These are phyloP conservation scores for Schizopora paradoxa DNA, from an alignment of 1,284 basidiomycete genomes.

Conservation along the genomic window DNA sequence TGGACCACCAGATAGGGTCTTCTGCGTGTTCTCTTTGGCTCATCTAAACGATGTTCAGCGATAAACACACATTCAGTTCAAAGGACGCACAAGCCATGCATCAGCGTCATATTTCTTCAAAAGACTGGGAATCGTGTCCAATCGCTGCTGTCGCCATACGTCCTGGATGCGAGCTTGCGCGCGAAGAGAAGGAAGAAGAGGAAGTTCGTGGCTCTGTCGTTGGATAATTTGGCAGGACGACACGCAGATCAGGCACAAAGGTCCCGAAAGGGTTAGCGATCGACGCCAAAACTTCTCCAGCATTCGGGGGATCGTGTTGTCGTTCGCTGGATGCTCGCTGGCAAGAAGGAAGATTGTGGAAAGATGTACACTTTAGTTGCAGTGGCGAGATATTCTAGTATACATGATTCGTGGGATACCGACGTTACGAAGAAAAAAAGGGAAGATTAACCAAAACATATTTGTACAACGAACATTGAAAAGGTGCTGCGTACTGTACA, in stretches of 20 bases:
- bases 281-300: too few relatives aligned
- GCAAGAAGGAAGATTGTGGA: too few relatives aligned
- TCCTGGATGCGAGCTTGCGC: conserved; percentile 41
- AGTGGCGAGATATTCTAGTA: not conserved
- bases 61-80: not conserved
- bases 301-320: too few relatives aligned
- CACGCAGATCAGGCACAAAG: too few relatives aligned
- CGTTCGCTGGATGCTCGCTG: too few relatives aligned
- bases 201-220: too few relatives aligned
- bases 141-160: conserved; percentile 38
- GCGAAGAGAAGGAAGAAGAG: conserved; percentile 36
- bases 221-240: too few relatives aligned
- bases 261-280: too few relatives aligned
- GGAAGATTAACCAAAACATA: not conserved
- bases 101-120: conserved; percentile 40
- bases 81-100: conserved; percentile 37
- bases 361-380: not conserved
- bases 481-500: not conserved
- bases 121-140: conserved; percentile 36
- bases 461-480: not conserved
- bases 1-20: conserved; percentile 47
- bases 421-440: not conserved
- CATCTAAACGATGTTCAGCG: conserved; percentile 29
- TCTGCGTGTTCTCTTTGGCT: conserved; percentile 49
- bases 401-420: too few relatives aligned